Percentiles rank a stretch among this genome's conserved stretches.
Evolutionary conservation across 2,329 filamentous ascomycete genomes (phyloP).

Genomic region (Pseudogymnoascus sp.): DNA sequence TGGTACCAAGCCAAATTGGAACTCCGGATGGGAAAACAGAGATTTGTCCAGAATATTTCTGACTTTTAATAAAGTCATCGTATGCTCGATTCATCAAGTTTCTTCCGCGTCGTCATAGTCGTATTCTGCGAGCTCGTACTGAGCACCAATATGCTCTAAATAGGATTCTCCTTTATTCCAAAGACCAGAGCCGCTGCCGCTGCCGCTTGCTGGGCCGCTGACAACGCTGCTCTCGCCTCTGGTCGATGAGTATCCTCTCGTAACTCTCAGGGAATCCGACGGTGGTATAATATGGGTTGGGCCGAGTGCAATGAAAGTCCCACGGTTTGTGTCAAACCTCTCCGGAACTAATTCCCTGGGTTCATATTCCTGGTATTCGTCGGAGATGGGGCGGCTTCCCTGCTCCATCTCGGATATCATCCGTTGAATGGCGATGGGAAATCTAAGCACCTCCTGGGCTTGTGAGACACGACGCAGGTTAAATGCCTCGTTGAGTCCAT

Average conservation of each 20-base stretch:
- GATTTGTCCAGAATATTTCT: background rate
- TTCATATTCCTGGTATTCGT: background rate
- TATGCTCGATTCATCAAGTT: background rate
- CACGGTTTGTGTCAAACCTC: background rate
- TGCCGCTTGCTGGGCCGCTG: background rate
- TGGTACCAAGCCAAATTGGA: background rate
- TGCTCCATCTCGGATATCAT: background rate
- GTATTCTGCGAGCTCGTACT: background rate
- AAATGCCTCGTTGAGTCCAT: background rate
- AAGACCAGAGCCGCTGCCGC: background rate
- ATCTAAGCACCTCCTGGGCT: background rate
- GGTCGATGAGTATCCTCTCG: background rate
- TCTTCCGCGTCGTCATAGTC: background rate
- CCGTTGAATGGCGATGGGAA: background rate
- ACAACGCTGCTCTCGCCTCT: conserved; percentile 5
- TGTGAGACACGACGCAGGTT: conserved; percentile 2
- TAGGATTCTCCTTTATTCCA: background rate
- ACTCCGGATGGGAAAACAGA: background rate
- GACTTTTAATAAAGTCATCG: background rate
- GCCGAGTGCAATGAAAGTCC: background rate
- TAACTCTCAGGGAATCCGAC: background rate
- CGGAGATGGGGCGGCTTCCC: background rate
- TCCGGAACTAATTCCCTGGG: too few relatives aligned
- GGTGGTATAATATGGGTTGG: background rate
- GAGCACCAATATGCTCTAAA: background rate